Evolutionary conservation across 2,329 filamentous ascomycete genomes (phyloP), one percentile per base, ranked within the genome.

Genomic region (Scytalidium sp.): DNA sequence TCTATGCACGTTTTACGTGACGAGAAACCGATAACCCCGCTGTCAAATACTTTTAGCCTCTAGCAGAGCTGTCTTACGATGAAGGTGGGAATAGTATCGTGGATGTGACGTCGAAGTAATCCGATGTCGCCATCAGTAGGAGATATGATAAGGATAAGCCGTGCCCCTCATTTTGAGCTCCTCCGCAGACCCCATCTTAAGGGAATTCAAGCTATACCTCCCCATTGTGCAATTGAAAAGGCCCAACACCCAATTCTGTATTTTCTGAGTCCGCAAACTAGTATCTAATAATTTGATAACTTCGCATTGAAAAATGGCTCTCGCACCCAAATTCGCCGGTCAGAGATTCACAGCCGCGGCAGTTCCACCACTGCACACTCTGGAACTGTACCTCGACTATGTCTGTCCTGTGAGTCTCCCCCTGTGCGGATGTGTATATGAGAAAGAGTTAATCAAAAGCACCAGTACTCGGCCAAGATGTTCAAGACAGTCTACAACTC

Each of bases 381-480:
- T 85, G 45, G 83, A 86, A 66, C 55, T 86, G 46, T 85, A 88
- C 70, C 84, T 96, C 59, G 92, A 97, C 76, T 97, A 96, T 74
- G 88, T 90, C 64, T 97, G 92, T 68, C 91, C 90, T 39, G 72
- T 78, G 60, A 50, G 66, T 44, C 7, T 11, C 19, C 17, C 9
- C 36, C 13, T 41, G 19, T 13, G 23, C 22, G 17, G 23, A 10
- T 22, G 43, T 22, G 13, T 20, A 21, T 9, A 15, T 15, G 10
- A 19, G n/a, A 7, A 50, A 51, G 42, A 43, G 32, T 46, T 21
- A 15, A 25, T 36, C 44, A 13, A 39, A 83, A 74, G 67, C 79
- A 75, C n/a, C 77, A 75, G 69, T 87, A 81, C 74, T 83, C 78
- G 29, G 80, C 79, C 51, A 87, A 87, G 62, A 58, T 62, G 54